These are phyloP conservation scores for Eutrema yunnanense DNA, from an alignment of 345 rosid species.

Conservation along the genomic window DNA sequence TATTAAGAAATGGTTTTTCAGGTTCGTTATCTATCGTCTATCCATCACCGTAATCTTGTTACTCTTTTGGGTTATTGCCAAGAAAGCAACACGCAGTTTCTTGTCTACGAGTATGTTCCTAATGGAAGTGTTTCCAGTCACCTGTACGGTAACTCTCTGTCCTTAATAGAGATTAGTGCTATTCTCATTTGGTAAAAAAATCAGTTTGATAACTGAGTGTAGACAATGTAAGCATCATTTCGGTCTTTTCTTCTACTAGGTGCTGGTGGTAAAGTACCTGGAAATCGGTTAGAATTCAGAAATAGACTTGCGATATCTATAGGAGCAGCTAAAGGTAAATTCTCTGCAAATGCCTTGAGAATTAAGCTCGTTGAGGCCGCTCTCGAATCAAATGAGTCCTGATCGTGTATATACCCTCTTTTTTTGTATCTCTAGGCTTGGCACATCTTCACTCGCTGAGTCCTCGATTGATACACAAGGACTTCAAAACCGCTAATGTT, in stretches of 20 bases:
- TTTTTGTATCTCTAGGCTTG: slow-evolving; percentile 52
- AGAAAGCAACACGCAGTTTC: slow-evolving; percentile 71
- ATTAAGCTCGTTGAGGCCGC: slow-evolving; percentile 16
- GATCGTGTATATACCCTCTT: slow-evolving; percentile 17
- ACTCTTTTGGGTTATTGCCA: slow-evolving; percentile 90
- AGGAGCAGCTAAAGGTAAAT: slow-evolving; percentile 97
- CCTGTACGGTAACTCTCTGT: slow-evolving; percentile 90
- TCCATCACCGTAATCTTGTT: slow-evolving; percentile 82
- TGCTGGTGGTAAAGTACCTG: slow-evolving; percentile 61
- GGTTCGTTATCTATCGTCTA: slow-evolving; percentile 82
- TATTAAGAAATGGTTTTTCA: slow-evolving; percentile 16
- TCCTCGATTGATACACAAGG: slow-evolving; percentile 79
- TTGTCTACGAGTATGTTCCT: slow-evolving; percentile 83
- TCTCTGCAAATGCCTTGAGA: slow-evolving; percentile 78
- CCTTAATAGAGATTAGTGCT: slow-evolving; percentile 20
- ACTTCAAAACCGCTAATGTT: slow-evolving; percentile 90
- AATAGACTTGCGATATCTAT: slow-evolving; percentile 78
- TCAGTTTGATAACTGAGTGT: slow-evolving; percentile 2
- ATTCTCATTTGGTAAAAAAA: slow-evolving; percentile 8
- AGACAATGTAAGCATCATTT: slow-evolving; percentile 6
- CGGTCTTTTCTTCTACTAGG: slow-evolving; percentile 16
- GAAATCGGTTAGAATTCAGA: slow-evolving; percentile 89
- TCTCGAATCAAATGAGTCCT: background rate
- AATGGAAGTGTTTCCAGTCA: slow-evolving; percentile 97
- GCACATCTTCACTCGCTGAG: slow-evolving; percentile 80